phyloP scores from a whole-genome alignment of 352 stramenopile species.

The Phytophthora chlamydospora region DNA sequence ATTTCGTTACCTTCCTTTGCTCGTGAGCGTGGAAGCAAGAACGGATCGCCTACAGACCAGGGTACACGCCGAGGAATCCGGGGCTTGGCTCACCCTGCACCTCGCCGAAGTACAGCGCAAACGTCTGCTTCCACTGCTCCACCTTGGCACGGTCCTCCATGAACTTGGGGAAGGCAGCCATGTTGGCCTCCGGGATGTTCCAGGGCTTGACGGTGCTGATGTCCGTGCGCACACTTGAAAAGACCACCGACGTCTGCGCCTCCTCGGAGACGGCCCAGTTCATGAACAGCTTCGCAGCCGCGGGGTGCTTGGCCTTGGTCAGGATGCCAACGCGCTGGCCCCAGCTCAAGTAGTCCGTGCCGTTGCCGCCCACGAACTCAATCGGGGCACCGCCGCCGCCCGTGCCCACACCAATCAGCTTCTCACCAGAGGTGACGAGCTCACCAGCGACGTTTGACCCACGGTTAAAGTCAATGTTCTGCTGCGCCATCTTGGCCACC shows the following conservation, averaged over 20 bases:
- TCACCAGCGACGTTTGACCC: constrained; percentile 36
- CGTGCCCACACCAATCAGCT: constrained; percentile 37
- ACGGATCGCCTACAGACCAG: constrained; percentile 26
- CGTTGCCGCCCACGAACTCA: constrained; percentile 28
- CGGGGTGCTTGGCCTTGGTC: constrained; percentile 53
- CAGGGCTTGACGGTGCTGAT: constrained; percentile 39
- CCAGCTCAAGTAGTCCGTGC: constrained; percentile 45
- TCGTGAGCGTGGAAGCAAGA: too few species aligned
- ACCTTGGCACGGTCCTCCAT: constrained; percentile 57
- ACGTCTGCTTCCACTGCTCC: constrained; percentile 50
- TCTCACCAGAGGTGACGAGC: constrained; percentile 30
- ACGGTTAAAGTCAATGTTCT: constrained; percentile 44
- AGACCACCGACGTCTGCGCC: constrained; percentile 34
- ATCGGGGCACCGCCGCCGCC: constrained; percentile 8
- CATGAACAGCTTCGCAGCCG: constrained; percentile 59
- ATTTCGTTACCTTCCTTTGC: too few species aligned
- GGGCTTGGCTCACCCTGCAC: constrained; percentile 48
- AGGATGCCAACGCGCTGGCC: constrained; percentile 61
- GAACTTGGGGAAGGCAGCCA: constrained; percentile 41
- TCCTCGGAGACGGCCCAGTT: constrained; percentile 57
- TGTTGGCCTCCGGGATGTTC: constrained; percentile 43
- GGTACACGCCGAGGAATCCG: constrained; percentile 50
- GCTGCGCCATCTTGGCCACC: constrained; percentile 39
- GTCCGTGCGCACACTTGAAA: constrained; percentile 44
- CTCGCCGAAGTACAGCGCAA: constrained; percentile 62